Base-by-base conservation (phyloP, 495 filamentous ascomycete genomes). In the Aspergillus sparsus region DNA sequence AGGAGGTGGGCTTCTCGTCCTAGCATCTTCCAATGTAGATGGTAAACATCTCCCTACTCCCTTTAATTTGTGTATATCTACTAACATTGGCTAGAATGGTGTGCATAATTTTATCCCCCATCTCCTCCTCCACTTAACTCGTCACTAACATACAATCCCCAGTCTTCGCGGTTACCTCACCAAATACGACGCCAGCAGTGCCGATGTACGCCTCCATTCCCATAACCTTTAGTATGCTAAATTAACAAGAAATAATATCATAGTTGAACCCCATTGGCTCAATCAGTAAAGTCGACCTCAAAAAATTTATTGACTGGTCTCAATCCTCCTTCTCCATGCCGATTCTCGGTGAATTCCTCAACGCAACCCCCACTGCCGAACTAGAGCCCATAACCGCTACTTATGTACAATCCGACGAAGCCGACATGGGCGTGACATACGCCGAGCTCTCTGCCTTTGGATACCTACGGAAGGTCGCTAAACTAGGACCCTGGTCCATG, bases 361-460 rank as follows among this genome's bases (percentile, higher is more conserved):
- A 79, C 13, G 92, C 92, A 3, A 78, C 82, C 0, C 92, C 92
- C 0, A 94, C 90, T 4, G 92, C 91, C 1, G 92, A 97, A 70
- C 81, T 96, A 0, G 89, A 93, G 63, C 92, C 92, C 11, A 86
- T 92, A 32, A 90, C 89, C 1, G 71, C 82, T 0, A 76, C 67
- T 12, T 76, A 75, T 49, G 72, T 79, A 8, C 73, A 77, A 63
- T 70, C 68, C 37, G 78, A 95, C 68, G 92, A 96, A 73, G 87
- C 77, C 2, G 89, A 91, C 63, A 92, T 91, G 89, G 86, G 85
- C 13, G 75, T 86, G 42, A 82, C 80, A 4, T 84, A 84, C 65
- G 72, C 67, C 36, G 80, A 84, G 51, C 74, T 84, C 21, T 78
- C 79, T 10, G 71, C 80, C 10, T 89, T 89, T 64, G 88, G 86